A percentile compares a stretch with the other conserved stretches of the same genome.
These are phyloP conservation scores for Phaeosphaeriaceae sp. DNA, from an alignment of 2,329 filamentous ascomycete species.

Conservation along the genomic window DNA sequence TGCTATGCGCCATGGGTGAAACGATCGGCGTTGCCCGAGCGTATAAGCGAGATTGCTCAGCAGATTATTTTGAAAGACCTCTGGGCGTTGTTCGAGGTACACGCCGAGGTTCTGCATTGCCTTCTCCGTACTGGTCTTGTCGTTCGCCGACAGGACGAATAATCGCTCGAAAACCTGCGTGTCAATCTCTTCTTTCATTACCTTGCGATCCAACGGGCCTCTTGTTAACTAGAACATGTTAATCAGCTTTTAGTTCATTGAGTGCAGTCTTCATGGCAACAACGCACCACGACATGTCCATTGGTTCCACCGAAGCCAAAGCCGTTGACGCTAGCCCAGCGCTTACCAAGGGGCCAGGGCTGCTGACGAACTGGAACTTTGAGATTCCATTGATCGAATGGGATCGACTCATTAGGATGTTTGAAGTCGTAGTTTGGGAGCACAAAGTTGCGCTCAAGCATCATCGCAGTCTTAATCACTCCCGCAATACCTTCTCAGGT, in stretches of 20 bases:
- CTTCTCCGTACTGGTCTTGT: slow-evolving; percentile 21
- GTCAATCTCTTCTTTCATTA: slow-evolving; percentile 29
- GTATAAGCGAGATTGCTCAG: slow-evolving; percentile 34
- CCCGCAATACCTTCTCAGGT: slow-evolving; percentile 3
- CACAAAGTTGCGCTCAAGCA: slow-evolving; percentile 49
- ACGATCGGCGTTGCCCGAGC: slow-evolving; percentile 27
- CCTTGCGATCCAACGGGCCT: slow-evolving; percentile 23
- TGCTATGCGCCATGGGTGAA: slow-evolving; percentile 29
- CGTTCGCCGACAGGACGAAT: slow-evolving; percentile 27
- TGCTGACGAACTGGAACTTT: slow-evolving; percentile 20
- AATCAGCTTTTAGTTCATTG: background rate
- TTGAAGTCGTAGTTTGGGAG: slow-evolving; percentile 48
- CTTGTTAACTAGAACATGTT: slow-evolving; percentile 30
- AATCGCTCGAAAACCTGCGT: slow-evolving; percentile 20
- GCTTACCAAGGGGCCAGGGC: slow-evolving; percentile 30
- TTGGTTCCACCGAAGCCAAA: slow-evolving; percentile 56
- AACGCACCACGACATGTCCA: background rate
- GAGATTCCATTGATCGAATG: slow-evolving; percentile 28
- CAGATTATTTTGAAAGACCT: slow-evolving; percentile 32
- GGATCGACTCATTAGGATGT: slow-evolving; percentile 39
- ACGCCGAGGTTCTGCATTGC: slow-evolving; percentile 31
- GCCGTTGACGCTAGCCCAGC: slow-evolving; percentile 54
- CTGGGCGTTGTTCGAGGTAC: slow-evolving; percentile 32
- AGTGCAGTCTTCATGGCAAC: background rate
- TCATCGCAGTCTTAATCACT: slow-evolving; percentile 48